Percentiles rank a stretch among this genome's conserved stretches.
These are phyloP conservation scores for Salvia sclarea DNA, from an alignment of 305 asterid genomes.

Conservation along the genomic window DNA sequence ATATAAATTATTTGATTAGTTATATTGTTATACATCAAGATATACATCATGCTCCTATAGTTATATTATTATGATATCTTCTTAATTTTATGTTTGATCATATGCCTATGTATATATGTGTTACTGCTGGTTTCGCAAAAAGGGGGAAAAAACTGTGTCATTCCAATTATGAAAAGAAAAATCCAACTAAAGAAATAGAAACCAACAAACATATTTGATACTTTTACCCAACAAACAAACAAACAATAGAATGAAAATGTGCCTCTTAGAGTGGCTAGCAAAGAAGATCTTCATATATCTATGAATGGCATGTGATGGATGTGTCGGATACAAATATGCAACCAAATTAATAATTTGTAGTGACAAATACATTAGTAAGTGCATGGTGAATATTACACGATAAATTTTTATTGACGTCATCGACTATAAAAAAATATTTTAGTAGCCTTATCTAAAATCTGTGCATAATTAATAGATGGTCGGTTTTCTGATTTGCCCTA, in stretches of 20 bases:
- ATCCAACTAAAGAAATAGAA: not conserved
- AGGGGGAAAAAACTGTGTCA: not conserved
- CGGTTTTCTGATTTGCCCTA: not conserved
- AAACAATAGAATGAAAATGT: not conserved
- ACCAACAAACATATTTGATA: not conserved
- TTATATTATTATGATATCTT: too few relatives aligned
- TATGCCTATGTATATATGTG: too few relatives aligned
- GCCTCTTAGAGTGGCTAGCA: not conserved
- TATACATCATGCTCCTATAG: too few relatives aligned
- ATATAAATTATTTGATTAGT: too few relatives aligned
- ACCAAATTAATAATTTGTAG: not conserved
- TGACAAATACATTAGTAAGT: not conserved
- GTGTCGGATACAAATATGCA: slow-evolving; percentile 6
- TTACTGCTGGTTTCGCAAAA: too few relatives aligned
- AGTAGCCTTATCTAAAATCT: not conserved
- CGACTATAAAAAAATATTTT: not conserved
- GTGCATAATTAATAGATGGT: not conserved
- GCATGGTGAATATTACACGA: not conserved
- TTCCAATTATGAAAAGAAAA: not conserved
- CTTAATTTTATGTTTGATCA: too few relatives aligned
- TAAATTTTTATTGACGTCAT: not conserved
- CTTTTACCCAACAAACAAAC: not conserved
- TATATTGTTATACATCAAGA: too few relatives aligned
- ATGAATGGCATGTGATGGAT: slow-evolving; percentile 2
- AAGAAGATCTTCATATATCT: not conserved